Evolutionary conservation across 495 filamentous ascomycete species (phyloP).

Genomic region (Talaromyces ruber): DNA sequence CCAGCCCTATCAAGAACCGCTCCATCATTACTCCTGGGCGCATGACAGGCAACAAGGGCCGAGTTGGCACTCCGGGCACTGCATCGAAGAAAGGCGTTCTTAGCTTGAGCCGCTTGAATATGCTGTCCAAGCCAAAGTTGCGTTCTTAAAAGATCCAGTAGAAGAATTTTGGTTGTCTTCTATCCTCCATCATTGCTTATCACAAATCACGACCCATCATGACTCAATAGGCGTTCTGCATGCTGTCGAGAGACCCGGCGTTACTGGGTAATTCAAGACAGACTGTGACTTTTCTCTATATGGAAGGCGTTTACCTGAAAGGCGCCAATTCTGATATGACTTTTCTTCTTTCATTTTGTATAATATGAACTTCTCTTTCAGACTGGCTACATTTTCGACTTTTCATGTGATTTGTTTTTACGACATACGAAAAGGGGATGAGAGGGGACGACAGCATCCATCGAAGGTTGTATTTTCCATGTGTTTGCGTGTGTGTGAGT

Average conservation of each 20-base stretch:
- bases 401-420: not conserved
- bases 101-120: slow-evolving; percentile 41
- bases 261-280: not conserved
- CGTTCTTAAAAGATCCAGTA: slow-evolving; percentile 16
- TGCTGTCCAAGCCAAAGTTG: slow-evolving; percentile 42
- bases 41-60: slow-evolving; percentile 19
- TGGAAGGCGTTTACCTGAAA: not conserved
- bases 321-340: not conserved
- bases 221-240: not conserved
- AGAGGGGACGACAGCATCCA: not conserved
- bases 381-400: not conserved
- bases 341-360: not conserved
- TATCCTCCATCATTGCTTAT: not conserved
- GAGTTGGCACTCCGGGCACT: slow-evolving; percentile 29
- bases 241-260: not conserved
- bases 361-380: not conserved
- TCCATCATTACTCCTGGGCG: slow-evolving; percentile 24
- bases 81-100: slow-evolving; percentile 25
- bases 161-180: not conserved
- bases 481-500: not conserved
- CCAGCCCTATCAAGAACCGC: slow-evolving; percentile 31
- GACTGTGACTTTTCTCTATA: not conserved
- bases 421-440: not conserved
- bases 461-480: not conserved
- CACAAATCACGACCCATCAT: not conserved